Evolutionary conservation across 805 yeast genomes (phyloP).

Genomic region (Candida pseudofarinosa): DNA sequence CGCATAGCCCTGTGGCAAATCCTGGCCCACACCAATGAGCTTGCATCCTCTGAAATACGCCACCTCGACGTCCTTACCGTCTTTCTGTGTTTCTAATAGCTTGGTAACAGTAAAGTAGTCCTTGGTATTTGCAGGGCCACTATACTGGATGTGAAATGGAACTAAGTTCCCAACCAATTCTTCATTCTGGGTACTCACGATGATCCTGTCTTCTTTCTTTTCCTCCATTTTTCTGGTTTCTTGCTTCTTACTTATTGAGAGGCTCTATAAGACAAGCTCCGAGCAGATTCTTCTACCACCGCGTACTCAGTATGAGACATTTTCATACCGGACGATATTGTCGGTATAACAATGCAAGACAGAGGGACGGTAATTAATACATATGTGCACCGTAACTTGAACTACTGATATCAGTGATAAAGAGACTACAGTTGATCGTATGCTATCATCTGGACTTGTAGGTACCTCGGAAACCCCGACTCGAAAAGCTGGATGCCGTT

Average conservation of each 20-base stretch:
- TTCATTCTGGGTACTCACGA: constrained; percentile 7
- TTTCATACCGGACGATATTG: neutral
- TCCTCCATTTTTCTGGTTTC: neutral
- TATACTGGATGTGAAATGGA: constrained; percentile 24
- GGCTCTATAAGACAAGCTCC: no score
- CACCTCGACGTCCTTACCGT: constrained; percentile 9
- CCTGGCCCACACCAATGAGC: constrained; percentile 22
- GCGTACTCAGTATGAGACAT: no score
- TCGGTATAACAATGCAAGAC: no score
- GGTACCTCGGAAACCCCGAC: no score
- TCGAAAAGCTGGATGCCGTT: no score
- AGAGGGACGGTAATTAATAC: no score
- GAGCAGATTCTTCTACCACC: no score
- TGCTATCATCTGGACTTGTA: no score
- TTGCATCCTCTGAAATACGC: constrained; percentile 35
- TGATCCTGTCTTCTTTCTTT: neutral
- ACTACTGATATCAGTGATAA: no score
- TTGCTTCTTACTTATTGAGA: no score
- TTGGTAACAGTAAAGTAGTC: constrained; percentile 31
- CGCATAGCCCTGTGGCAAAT: constrained; percentile 11
- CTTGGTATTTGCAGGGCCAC: constrained; percentile 29
- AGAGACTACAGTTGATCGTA: no score
- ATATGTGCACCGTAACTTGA: no score
- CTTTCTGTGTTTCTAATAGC: constrained; percentile 9
- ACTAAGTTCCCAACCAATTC: constrained; percentile 19